phyloP scores from a whole-genome alignment of 2,329 filamentous ascomycete species.

The Thelonectria rubi region DNA sequence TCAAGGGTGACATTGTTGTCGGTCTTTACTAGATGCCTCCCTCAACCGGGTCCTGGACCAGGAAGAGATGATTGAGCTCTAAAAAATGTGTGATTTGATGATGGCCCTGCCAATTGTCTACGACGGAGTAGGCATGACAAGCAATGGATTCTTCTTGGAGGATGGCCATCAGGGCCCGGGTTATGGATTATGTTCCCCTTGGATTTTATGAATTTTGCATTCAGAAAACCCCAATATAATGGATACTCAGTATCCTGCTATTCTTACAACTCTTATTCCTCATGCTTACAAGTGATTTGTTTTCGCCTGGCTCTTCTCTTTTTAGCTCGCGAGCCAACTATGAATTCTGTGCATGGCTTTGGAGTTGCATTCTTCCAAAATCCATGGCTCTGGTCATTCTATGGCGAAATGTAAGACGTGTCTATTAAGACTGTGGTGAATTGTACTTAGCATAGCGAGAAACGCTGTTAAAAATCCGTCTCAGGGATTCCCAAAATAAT shows the following conservation, averaged over 20 bases:
- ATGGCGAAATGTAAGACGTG: no score
- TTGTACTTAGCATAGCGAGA: no score
- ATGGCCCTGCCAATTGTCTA: conserved; percentile 12
- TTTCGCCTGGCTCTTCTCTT: no score
- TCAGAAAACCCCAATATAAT: conserved; percentile 2
- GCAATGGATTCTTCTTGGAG: not conserved
- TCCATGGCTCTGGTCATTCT: no score
- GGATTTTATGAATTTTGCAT: conserved; percentile 1
- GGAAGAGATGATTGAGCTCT: conserved; percentile 9
- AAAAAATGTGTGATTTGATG: conserved; percentile 8
- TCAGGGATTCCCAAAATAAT: no score
- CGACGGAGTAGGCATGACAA: conserved; percentile 14
- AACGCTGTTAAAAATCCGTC: no score
- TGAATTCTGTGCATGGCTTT: no score
- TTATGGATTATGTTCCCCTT: conserved; percentile 5
- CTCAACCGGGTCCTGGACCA: not conserved
- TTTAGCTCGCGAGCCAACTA: no score
- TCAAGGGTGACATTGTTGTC: conserved; percentile 70
- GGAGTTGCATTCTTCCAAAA: no score
- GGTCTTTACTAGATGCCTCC: conserved; percentile 38
- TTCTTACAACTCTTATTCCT: not conserved
- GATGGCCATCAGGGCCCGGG: conserved; percentile 3
- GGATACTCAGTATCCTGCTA: not conserved
- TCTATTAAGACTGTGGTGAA: no score
- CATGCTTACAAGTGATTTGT: not conserved